Conservation (phyloP, 306 rosid genomes). For the Inga laurina region DNA sequence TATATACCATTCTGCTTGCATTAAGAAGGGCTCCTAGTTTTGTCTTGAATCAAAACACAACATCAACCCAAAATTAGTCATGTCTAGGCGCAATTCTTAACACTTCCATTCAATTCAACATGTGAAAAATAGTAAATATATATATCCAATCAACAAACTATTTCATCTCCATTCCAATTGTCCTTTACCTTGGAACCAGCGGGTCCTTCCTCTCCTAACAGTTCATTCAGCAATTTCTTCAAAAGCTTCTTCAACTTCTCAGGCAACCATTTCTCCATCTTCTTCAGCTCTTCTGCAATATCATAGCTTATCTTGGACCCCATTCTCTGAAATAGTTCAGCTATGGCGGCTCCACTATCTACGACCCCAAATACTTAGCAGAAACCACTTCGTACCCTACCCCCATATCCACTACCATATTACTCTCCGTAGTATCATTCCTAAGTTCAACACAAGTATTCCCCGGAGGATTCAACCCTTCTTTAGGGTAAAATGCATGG, state of each 20-base stretch:
- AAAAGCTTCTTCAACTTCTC: slow-evolving; percentile 43
- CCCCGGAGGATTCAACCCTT: slow-evolving; percentile 57
- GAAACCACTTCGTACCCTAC: slow-evolving; percentile 26
- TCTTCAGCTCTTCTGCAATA: slow-evolving; percentile 33
- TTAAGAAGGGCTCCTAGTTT: too few species aligned
- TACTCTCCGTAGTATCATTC: slow-evolving; percentile 49
- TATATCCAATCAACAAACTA: neutral
- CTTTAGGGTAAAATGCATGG: slow-evolving; percentile 49
- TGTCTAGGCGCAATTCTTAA: too few species aligned
- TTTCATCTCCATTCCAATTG: slow-evolving; percentile 59
- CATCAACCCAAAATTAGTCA: too few species aligned
- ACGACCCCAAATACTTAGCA: slow-evolving; percentile 44
- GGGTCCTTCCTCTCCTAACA: slow-evolving; percentile 63
- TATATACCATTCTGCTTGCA: too few species aligned
- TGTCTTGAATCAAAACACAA: too few species aligned
- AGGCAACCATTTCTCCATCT: slow-evolving; percentile 43
- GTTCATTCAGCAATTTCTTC: slow-evolving; percentile 43
- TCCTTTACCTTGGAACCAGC: slow-evolving; percentile 60
- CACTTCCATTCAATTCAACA: too few species aligned
- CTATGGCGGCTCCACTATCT: slow-evolving; percentile 49
- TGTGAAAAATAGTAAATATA: too few species aligned
- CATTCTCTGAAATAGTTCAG: slow-evolving; percentile 51
- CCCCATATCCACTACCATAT: slow-evolving; percentile 38
- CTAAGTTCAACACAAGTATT: slow-evolving; percentile 40
- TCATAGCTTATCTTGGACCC: slow-evolving; percentile 56